phyloP scores from a whole-genome alignment of 2,329 filamentous ascomycete genomes.

The Onygenales sp. region DNA sequence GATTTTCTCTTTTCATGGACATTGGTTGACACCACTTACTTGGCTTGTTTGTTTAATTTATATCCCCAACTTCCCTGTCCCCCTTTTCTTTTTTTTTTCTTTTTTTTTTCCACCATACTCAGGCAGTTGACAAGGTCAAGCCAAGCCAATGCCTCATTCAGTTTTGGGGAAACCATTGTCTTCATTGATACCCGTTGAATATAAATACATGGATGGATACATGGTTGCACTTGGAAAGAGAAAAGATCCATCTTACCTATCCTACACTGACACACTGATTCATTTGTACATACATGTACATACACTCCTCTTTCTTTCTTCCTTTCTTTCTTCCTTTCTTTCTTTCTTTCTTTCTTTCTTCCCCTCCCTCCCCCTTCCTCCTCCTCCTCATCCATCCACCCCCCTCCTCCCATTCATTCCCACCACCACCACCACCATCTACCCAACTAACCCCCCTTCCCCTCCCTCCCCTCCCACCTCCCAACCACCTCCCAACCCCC shows the following conservation, averaged over 20 bases:
- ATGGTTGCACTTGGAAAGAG: too few relatives aligned
- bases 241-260: too few relatives aligned
- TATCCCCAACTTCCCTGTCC: too few relatives aligned
- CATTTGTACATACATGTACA: too few relatives aligned
- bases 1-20: background rate
- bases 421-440: background rate
- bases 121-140: too few relatives aligned
- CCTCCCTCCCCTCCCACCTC: background rate
- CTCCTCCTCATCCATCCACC: background rate
- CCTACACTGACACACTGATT: too few relatives aligned
- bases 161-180: background rate
- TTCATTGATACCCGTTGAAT: too few relatives aligned
- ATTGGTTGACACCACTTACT: too few relatives aligned
- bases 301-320: background rate
- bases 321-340: background rate
- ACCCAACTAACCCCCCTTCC: background rate
- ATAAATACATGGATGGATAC: too few relatives aligned
- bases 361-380: background rate
- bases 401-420: background rate
- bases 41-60: too few relatives aligned
- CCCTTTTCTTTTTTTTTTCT: background rate
- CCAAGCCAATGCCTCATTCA: background rate
- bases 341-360: background rate
- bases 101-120: background rate
- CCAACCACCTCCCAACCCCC: too few relatives aligned